These are phyloP conservation scores for Ganoderma boninense DNA, from an alignment of 1,284 basidiomycete genomes.

Conservation along the genomic window DNA sequence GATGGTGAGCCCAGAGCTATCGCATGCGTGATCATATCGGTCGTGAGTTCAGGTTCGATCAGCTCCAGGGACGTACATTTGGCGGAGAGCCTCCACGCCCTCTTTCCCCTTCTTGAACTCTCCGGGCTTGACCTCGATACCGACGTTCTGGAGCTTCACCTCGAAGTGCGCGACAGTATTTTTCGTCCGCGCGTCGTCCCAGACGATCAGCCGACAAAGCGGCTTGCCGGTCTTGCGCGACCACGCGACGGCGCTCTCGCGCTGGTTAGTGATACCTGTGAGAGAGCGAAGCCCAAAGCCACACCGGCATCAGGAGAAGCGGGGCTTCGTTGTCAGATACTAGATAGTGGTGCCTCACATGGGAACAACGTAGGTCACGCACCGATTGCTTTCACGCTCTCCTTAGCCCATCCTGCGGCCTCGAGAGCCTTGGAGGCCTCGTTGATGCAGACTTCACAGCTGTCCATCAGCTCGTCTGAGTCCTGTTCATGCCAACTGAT, in stretches of 20 bases:
- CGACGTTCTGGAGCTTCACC: conserved; percentile 75
- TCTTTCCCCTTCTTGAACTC: conserved; percentile 76
- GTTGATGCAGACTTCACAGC: conserved; percentile 83
- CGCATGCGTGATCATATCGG: neutral
- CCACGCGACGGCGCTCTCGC: conserved; percentile 97
- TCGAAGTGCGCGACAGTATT: conserved; percentile 83
- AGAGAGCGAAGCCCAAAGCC: conserved; percentile 1
- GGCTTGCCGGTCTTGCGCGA: conserved; percentile 90
- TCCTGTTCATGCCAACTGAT: conserved; percentile 96
- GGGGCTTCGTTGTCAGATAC: neutral
- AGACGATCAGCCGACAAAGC: conserved; percentile 91
- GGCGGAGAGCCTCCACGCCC: conserved; percentile 70
- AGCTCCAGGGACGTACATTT: conserved; percentile 60
- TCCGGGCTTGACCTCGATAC: conserved; percentile 79
- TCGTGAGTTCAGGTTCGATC: neutral
- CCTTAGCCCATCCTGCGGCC: conserved; percentile 74
- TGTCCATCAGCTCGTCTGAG: conserved; percentile 82
- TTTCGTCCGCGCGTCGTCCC: conserved; percentile 95
- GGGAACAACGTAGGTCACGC: conserved; percentile 37
- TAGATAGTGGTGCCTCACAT: neutral
- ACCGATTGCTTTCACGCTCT: conserved; percentile 94
- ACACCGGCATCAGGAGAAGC: neutral
- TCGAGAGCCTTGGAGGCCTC: conserved; percentile 81
- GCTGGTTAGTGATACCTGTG: conserved; percentile 96
- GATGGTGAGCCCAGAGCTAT: conserved; percentile 89